Conservation (phyloP, 2,329 filamentous ascomycete species). For the Pestalotiopsis sp. region DNA sequence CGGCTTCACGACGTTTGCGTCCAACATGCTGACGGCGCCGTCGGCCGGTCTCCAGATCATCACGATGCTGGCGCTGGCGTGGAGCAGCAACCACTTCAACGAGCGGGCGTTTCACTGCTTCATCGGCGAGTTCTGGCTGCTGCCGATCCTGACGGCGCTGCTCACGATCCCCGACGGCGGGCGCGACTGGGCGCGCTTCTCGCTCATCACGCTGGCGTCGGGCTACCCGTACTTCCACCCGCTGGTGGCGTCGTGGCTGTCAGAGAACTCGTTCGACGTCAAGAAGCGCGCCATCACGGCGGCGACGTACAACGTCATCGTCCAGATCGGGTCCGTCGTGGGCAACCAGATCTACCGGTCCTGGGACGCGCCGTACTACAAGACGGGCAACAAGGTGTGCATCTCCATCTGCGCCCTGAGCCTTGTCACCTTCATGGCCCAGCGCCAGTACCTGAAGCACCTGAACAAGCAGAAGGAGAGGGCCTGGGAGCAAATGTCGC, state of each 20-base stretch:
- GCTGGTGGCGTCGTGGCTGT: slow-evolving; percentile 51
- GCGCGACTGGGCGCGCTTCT: slow-evolving; percentile 53
- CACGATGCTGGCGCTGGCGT: slow-evolving; percentile 56
- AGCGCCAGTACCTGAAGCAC: slow-evolving; percentile 43
- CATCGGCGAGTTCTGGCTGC: slow-evolving; percentile 52
- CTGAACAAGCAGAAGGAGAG: slow-evolving; percentile 51
- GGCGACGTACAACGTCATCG: slow-evolving; percentile 49
- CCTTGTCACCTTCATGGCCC: slow-evolving; percentile 49
- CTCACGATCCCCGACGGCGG: slow-evolving; percentile 48
- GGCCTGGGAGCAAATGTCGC: slow-evolving; percentile 46
- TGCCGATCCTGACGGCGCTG: slow-evolving; percentile 53
- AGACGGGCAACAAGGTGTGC: slow-evolving; percentile 58
- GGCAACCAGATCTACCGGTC: slow-evolving; percentile 50
- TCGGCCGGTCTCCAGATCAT: slow-evolving; percentile 58
- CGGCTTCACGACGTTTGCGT: slow-evolving; percentile 59
- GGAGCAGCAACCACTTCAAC: slow-evolving; percentile 56
- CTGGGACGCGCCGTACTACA: slow-evolving; percentile 58
- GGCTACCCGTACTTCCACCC: slow-evolving; percentile 62
- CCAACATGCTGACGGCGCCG: slow-evolving; percentile 65
- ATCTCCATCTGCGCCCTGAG: slow-evolving; percentile 53
- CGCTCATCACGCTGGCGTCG: slow-evolving; percentile 52
- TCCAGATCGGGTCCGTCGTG: slow-evolving; percentile 45
- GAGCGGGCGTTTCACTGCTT: slow-evolving; percentile 56
- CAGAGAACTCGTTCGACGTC: slow-evolving; percentile 50
- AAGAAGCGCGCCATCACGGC: slow-evolving; percentile 51